Evolutionary conservation across 1,139 yeast species (phyloP).

Genomic region (Geotrichum fermentans): DNA sequence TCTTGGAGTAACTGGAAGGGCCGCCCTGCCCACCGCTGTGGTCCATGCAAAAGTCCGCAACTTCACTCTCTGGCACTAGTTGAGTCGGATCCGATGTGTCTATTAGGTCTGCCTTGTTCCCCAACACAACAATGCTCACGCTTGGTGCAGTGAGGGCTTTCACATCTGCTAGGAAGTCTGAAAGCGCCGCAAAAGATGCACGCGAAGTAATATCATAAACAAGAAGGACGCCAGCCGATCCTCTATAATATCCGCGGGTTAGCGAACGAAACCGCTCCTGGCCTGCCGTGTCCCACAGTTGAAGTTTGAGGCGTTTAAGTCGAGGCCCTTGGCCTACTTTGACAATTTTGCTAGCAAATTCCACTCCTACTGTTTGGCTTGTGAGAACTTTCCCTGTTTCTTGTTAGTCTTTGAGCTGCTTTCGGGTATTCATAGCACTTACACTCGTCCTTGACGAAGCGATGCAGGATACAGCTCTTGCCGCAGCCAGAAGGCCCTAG

Average conservation of each 20-base stretch:
- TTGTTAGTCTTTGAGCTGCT: neutral
- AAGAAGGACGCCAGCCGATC: constrained; percentile 74
- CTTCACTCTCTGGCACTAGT: constrained; percentile 37
- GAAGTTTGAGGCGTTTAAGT: constrained; percentile 38
- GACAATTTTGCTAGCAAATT: constrained; percentile 45
- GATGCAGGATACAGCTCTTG: constrained; percentile 43
- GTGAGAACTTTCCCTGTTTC: constrained; percentile 33
- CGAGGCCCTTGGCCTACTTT: constrained; percentile 36
- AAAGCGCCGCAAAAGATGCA: constrained; percentile 47
- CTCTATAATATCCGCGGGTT: constrained; percentile 72
- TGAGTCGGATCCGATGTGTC: constrained; percentile 30
- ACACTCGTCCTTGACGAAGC: constrained; percentile 42
- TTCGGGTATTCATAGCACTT: constrained; percentile 22
- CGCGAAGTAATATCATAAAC: constrained; percentile 67
- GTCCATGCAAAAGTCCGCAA: constrained; percentile 34
- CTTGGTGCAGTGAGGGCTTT: constrained; percentile 43
- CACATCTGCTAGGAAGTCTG: constrained; percentile 47
- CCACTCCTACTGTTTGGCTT: constrained; percentile 50
- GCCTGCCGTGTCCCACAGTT: constrained; percentile 74
- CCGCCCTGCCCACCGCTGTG: constrained; percentile 24
- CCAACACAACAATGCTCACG: constrained; percentile 45
- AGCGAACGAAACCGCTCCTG: constrained; percentile 71
- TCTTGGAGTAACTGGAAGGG: constrained; percentile 2
- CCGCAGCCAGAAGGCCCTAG: constrained; percentile 48
- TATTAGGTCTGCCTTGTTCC: constrained; percentile 45